Percentiles rank a stretch among this genome's conserved stretches.
phyloP scores from a whole-genome alignment of 331 rosid genomes.

The Erythrophleum ivorense region DNA sequence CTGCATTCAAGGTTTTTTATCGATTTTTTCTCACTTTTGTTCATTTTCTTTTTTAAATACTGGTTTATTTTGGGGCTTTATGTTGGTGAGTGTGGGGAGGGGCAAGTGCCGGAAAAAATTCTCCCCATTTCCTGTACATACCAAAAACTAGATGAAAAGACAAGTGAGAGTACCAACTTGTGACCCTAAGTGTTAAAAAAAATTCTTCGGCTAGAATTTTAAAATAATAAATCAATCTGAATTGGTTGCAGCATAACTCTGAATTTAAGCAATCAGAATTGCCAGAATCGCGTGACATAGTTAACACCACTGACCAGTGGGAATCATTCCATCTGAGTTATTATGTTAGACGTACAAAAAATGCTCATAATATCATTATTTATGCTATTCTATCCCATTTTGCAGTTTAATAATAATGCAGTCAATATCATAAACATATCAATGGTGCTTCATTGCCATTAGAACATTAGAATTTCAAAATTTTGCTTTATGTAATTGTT shows the following conservation, averaged over 20 bases:
- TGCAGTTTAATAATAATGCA: conserved; percentile 90
- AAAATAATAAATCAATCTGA: not conserved
- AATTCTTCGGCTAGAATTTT: not conserved
- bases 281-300: not conserved
- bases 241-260: not conserved
- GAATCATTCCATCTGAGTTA: not conserved
- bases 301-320: not conserved
- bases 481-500: too few relatives aligned
- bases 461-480: too few relatives aligned
- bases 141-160: not conserved
- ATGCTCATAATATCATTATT: conserved; percentile 2
- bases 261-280: not conserved
- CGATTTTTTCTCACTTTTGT: not conserved
- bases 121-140: not conserved
- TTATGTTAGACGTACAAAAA: not conserved
- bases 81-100: not conserved
- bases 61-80: not conserved
- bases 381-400: conserved; percentile 18
- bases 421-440: conserved; percentile 93
- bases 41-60: not conserved
- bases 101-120: not conserved
- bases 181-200: not conserved
- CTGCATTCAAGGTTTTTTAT: not conserved
- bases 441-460: conserved; percentile 40
- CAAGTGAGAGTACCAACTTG: not conserved